Base-by-base conservation (phyloP, 352 stramenopile species). In the Phytophthora melonis region DNA sequence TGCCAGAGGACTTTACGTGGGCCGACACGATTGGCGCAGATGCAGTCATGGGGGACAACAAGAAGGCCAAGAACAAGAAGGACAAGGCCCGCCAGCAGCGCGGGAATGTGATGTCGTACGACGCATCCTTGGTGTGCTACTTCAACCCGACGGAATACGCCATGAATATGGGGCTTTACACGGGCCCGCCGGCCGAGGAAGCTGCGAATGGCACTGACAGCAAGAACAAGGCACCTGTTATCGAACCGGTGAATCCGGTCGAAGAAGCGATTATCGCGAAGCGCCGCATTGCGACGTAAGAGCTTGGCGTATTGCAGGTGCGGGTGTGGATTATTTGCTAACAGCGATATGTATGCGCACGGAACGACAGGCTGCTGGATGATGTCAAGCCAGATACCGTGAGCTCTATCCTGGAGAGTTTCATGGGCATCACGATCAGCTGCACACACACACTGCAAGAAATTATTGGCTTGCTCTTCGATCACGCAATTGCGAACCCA, bases 141-240 rank as follows among this genome's bases (percentile, higher is more conserved):
- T 95, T 93, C 63, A 95, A 93, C 53, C 87, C 87, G 50, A 92
- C 75, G 45, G 87, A 94, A 63, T 94, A 94, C 68, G 68, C 86
- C 45, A 75, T 82, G 75, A 78, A 80, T 18, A 90, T 87, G 77
- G 82, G 82, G 25, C 79, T 93, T 1, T 88, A 86, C 54, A 92
- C 82, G 5, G 83, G 82, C 36, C 84, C 70, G 32, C 70, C 66
- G 34, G 62, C 69, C 34, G 72, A 74, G 21, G 63, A 58, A 56
- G 50, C 4, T 11, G 39, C 39, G 7, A 75, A 74, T 19, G 66
- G 57, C 0, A 58, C 53, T 5, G 63, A 73, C 57, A 61, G 64
- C 41, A 66, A 78, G 43, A 70, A 34, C 32, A 79, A 79, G 34
- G 23, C 36, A 16, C 34, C 64, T 49, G 50, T 43, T 14, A 30